phyloP scores from a whole-genome alignment of 352 stramenopile genomes.

The Globisporangium polare region DNA sequence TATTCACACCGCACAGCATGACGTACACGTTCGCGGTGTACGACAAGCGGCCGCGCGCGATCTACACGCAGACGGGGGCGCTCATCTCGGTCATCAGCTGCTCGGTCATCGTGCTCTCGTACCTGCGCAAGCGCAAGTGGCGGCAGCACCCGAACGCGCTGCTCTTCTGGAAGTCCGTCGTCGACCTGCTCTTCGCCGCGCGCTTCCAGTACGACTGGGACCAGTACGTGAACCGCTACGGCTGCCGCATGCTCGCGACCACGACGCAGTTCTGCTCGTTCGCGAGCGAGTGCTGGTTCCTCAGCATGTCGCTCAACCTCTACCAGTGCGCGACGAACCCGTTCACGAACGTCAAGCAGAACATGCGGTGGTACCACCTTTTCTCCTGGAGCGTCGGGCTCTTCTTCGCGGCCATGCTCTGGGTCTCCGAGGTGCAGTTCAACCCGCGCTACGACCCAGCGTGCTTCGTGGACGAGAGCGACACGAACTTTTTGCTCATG shows the following conservation, averaged over 20 bases:
- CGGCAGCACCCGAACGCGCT: slow-evolving; percentile 77
- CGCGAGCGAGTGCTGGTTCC: slow-evolving; percentile 85
- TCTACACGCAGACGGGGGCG: slow-evolving; percentile 61
- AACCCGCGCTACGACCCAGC: slow-evolving; percentile 40
- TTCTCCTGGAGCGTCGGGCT: slow-evolving; percentile 67
- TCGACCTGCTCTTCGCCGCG: slow-evolving; percentile 72
- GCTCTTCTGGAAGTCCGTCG: slow-evolving; percentile 76
- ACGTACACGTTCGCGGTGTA: slow-evolving; percentile 20
- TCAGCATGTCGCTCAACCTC: slow-evolving; percentile 83
- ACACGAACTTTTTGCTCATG: slow-evolving; percentile 53
- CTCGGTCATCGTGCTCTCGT: slow-evolving; percentile 67
- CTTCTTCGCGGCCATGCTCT: slow-evolving; percentile 51
- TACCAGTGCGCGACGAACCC: slow-evolving; percentile 85
- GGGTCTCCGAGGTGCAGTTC: slow-evolving; percentile 48
- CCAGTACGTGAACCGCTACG: slow-evolving; percentile 36
- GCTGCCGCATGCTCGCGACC: slow-evolving; percentile 53
- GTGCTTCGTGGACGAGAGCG: slow-evolving; percentile 75
- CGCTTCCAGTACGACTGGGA: slow-evolving; percentile 75
- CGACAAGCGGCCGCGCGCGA: slow-evolving; percentile 30
- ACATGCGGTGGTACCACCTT: slow-evolving; percentile 64
- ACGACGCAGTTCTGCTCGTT: slow-evolving; percentile 75
- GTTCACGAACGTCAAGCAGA: slow-evolving; percentile 81
- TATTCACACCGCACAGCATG: slow-evolving; percentile 4
- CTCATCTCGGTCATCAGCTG: slow-evolving; percentile 76
- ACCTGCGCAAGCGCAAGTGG: slow-evolving; percentile 61